phyloP scores from a whole-genome alignment of 2,329 filamentous ascomycete species.

The Epicoccum sorghinum region DNA sequence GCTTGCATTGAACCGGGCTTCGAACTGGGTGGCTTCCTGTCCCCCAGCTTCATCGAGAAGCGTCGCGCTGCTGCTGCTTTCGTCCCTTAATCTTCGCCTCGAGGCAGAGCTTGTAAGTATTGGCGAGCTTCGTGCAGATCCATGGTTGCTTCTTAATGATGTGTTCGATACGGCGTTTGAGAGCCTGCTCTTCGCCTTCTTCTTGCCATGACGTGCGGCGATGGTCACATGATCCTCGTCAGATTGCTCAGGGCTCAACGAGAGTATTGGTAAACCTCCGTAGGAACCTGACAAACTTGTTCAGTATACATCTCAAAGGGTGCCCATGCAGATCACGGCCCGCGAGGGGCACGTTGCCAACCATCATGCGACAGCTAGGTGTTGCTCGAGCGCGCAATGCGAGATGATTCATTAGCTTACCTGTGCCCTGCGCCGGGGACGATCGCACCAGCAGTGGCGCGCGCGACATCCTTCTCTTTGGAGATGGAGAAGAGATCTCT shows the following conservation, averaged over 20 bases:
- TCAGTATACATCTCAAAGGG: conserved; percentile 1
- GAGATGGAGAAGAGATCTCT: conserved; percentile 21
- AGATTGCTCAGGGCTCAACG: conserved; percentile 45
- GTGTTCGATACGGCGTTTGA: conserved; percentile 27
- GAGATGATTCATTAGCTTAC: conserved; percentile 28
- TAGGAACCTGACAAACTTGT: conserved; percentile 58
- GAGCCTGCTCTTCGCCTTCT: conserved; percentile 44
- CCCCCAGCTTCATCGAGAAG: conserved; percentile 33
- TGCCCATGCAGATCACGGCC: not conserved
- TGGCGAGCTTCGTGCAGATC: conserved; percentile 28
- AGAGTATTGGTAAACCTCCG: conserved; percentile 60
- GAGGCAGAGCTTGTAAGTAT: conserved; percentile 26
- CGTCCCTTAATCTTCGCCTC: conserved; percentile 35
- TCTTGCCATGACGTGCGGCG: conserved; percentile 29
- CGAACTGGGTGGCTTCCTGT: conserved; percentile 38
- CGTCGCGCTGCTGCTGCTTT: conserved; percentile 31
- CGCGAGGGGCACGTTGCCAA: conserved; percentile 9
- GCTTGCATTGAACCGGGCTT: conserved; percentile 42
- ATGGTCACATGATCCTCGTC: conserved; percentile 42
- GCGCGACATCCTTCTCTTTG: conserved; percentile 52
- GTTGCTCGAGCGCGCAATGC: conserved; percentile 14
- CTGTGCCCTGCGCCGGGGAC: conserved; percentile 64
- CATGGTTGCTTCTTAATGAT: conserved; percentile 21
- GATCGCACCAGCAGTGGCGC: conserved; percentile 65
- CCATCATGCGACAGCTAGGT: conserved; percentile 5